These are phyloP conservation scores for Gynandropsis gynandra DNA, from an alignment of 345 rosid genomes.

Conservation along the genomic window DNA sequence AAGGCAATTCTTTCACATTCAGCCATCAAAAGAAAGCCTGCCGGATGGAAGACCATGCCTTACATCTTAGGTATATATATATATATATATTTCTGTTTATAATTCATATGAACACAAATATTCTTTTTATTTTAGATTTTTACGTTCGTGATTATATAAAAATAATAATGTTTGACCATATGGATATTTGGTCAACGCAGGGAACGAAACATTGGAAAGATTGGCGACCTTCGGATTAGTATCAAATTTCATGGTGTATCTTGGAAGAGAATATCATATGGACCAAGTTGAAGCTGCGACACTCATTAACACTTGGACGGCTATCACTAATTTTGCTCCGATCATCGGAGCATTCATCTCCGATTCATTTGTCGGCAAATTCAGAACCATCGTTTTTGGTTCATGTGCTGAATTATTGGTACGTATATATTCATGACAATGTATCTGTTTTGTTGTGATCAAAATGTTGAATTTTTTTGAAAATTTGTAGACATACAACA, in stretches of 20 bases:
- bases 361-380: slow-evolving; percentile 43
- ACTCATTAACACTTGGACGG: slow-evolving; percentile 57
- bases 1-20: slow-evolving; percentile 6
- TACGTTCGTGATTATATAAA: not conserved
- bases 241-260: slow-evolving; percentile 57
- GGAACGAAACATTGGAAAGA: slow-evolving; percentile 74
- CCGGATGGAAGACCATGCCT: slow-evolving; percentile 87
- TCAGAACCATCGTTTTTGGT: slow-evolving; percentile 42
- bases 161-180: not conserved
- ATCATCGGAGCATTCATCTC: slow-evolving; percentile 61
- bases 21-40: slow-evolving; percentile 29
- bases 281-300: slow-evolving; percentile 49
- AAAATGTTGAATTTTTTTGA: too few relatives aligned
- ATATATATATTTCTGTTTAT: not conserved
- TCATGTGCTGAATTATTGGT: slow-evolving; percentile 57
- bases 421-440: not conserved
- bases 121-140: not conserved
- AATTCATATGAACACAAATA: too few relatives aligned
- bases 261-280: slow-evolving; percentile 49
- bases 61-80: slow-evolving; percentile 47
- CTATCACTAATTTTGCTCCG: slow-evolving; percentile 52
- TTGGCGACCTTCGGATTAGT: slow-evolving; percentile 52
- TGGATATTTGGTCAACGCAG: slow-evolving; percentile 23
- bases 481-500: too few relatives aligned
- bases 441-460: too few relatives aligned